Base-by-base conservation (phyloP, 2,329 filamentous ascomycete genomes). In the Fusarium buharicum region DNA sequence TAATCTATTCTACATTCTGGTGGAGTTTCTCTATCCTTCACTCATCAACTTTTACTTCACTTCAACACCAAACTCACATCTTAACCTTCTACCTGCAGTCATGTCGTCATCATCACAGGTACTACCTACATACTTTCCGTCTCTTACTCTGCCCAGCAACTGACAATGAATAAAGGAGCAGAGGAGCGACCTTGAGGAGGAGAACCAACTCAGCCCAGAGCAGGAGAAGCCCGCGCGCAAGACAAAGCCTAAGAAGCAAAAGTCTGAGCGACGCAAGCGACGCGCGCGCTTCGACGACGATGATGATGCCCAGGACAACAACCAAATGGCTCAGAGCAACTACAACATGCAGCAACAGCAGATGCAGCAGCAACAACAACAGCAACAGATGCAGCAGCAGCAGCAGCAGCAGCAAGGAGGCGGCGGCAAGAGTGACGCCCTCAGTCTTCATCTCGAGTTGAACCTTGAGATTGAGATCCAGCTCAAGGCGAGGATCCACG, bases 391-490 rank as follows among this genome's bases (percentile, higher is more conserved):
- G 24, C 59, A 64, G 18, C 67, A 66, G 10, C 43, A 66, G 10
- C 43, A 48, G 9, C 55, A 67, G 17, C 61, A 62, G 20, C 38
- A 55, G 17, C 38, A 40, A 5, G 59, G 62, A 3, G 67, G 65
- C 4, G 60, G 64, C 6, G 66, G 64, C 18, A 66, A 62, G 46
- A 69, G 59, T 31, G 67, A 70, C 12, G 64, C 67, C 8, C 77
- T 93, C 70, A 88, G 88, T 73, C 76, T 95, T 68, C 84, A 87
- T 43, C 78, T 94, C 20, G 91, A 94, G 71, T 81, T 93, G 59
- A 94, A 95, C 75, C 79, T 95, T 52, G 91, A 95, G 67, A 83
- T 94, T 49, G 91, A 95, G 76, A 90, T 95, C 61, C 88, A 92
- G 70, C 83, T 95, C 55, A 95, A 94, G 81, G 91, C 91, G 22